Percentiles rank a stretch among this genome's conserved stretches.
Evolutionary conservation across 2,329 filamentous ascomycete genomes (phyloP).

Genomic region (Erysiphe neolycopersici): DNA sequence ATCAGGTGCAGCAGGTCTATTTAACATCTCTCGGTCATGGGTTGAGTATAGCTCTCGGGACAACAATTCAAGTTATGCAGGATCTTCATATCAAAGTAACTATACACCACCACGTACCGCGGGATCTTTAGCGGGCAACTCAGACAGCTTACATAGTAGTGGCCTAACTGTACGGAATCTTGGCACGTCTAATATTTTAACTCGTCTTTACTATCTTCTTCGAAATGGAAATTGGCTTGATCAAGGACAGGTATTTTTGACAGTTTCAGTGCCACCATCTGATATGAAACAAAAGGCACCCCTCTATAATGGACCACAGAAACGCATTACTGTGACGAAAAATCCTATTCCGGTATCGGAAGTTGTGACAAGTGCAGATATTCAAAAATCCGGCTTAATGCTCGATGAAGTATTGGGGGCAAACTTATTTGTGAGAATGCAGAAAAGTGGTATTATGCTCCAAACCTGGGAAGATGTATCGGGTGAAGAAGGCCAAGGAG

Average conservation of each 20-base stretch:
- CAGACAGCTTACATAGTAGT: slow-evolving; percentile 15
- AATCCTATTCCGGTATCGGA: slow-evolving; percentile 2
- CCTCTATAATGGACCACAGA: slow-evolving; percentile 44
- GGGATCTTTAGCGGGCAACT: slow-evolving; percentile 7
- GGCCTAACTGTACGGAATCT: slow-evolving; percentile 19
- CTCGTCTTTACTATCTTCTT: slow-evolving; percentile 62
- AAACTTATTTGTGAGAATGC: slow-evolving; percentile 7
- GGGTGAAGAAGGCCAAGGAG: slow-evolving; percentile 9
- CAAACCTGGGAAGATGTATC: slow-evolving; percentile 10
- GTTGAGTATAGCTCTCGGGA: slow-evolving; percentile 21
- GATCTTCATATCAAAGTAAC: slow-evolving; percentile 14
- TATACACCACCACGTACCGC: slow-evolving; percentile 13
- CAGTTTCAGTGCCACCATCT: slow-evolving; percentile 49
- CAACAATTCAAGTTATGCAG: slow-evolving; percentile 24
- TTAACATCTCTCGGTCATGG: slow-evolving; percentile 62
- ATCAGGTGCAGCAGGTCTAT: slow-evolving; percentile 41
- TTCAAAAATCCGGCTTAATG: slow-evolving; percentile 2
- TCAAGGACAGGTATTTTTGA: slow-evolving; percentile 59
- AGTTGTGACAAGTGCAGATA: slow-evolving; percentile 1
- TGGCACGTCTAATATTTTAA: slow-evolving; percentile 56
- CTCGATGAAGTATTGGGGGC: slow-evolving; percentile 8
- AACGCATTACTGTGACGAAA: slow-evolving; percentile 63
- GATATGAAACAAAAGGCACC: slow-evolving; percentile 30
- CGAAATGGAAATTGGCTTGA: slow-evolving; percentile 66
- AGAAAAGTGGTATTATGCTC: slow-evolving; percentile 7